Evolutionary conservation across 1,284 basidiomycete genomes (phyloP).

Genomic region (Tausonia pullulans): DNA sequence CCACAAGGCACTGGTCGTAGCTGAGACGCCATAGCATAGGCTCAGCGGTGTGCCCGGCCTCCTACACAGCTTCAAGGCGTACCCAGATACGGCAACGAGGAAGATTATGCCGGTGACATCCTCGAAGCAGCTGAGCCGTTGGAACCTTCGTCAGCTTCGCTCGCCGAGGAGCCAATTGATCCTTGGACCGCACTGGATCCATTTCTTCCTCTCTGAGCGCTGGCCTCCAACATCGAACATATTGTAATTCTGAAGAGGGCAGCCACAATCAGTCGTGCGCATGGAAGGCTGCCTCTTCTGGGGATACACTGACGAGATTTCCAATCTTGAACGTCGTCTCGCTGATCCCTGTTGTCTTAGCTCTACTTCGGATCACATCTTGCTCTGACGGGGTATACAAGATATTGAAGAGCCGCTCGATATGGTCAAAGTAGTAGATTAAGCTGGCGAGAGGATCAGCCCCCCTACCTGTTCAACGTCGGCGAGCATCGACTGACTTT

Average conservation of each 20-base stretch:
- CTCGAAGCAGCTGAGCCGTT: constrained; percentile 55
- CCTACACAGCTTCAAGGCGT: constrained; percentile 36
- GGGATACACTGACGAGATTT: constrained; percentile 21
- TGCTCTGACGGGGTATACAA: constrained; percentile 56
- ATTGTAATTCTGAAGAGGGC: constrained; percentile 33
- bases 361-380: constrained; percentile 74
- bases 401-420: constrained; percentile 67
- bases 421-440: constrained; percentile 31
- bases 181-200: constrained; percentile 60
- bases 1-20: constrained; percentile 85
- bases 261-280: neutral
- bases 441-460: constrained; percentile 38
- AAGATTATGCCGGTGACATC: constrained; percentile 93
- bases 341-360: constrained; percentile 86
- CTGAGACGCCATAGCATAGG: too few species aligned
- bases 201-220: constrained; percentile 85
- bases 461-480: too few species aligned
- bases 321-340: constrained; percentile 65
- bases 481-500: constrained; percentile 46
- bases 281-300: neutral
- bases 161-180: too few species aligned
- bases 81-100: constrained; percentile 84
- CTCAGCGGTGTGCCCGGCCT: too few species aligned
- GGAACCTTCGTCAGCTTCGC: neutral
- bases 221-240: constrained; percentile 94